phyloP scores from a whole-genome alignment of 2,329 filamentous ascomycete species.

The Incumbomyces lentus region DNA sequence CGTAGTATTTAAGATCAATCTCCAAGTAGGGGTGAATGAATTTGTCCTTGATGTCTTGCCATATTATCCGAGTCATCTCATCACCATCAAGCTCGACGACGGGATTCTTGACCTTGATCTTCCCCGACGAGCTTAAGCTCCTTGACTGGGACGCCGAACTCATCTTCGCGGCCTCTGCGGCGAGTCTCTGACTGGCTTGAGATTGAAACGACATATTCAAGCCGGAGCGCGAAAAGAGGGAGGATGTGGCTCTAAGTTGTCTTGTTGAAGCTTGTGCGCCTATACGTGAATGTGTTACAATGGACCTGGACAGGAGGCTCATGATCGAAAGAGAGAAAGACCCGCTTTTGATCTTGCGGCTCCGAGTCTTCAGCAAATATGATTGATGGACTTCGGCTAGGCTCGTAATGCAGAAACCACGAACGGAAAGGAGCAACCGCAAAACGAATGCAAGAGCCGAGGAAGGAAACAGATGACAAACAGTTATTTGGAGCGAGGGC shows the following conservation, averaged over 20 bases:
- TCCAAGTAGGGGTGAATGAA: slow-evolving; percentile 61
- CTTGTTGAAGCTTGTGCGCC: not conserved
- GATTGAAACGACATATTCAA: slow-evolving; percentile 9
- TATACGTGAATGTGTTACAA: slow-evolving; percentile 2
- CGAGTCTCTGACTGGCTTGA: slow-evolving; percentile 14
- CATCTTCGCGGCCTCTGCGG: slow-evolving; percentile 16
- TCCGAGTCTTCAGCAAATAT: not conserved
- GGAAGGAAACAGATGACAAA: not conserved
- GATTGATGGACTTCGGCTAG: not conserved
- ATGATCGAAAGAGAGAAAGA: not conserved
- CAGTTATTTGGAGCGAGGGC: too few species aligned
- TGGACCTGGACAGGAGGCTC: slow-evolving; percentile 7
- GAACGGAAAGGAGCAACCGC: too few species aligned
- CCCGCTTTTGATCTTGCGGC: not conserved
- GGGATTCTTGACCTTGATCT: slow-evolving; percentile 99
- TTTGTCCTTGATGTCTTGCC: slow-evolving; percentile 98
- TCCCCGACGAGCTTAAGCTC: slow-evolving; percentile 47
- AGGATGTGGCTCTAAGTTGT: slow-evolving; percentile 10
- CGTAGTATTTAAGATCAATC: slow-evolving; percentile 97
- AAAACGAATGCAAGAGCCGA: not conserved
- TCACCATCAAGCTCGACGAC: slow-evolving; percentile 93
- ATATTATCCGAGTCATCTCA: slow-evolving; percentile 98
- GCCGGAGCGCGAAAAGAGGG: slow-evolving; percentile 9
- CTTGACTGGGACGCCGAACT: slow-evolving; percentile 25
- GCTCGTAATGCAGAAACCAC: not conserved